Percentiles rank a stretch among this genome's conserved stretches.
These are phyloP conservation scores for Apiotrichum sp. DNA, from an alignment of 1,284 basidiomycete genomes.

Conservation along the genomic window DNA sequence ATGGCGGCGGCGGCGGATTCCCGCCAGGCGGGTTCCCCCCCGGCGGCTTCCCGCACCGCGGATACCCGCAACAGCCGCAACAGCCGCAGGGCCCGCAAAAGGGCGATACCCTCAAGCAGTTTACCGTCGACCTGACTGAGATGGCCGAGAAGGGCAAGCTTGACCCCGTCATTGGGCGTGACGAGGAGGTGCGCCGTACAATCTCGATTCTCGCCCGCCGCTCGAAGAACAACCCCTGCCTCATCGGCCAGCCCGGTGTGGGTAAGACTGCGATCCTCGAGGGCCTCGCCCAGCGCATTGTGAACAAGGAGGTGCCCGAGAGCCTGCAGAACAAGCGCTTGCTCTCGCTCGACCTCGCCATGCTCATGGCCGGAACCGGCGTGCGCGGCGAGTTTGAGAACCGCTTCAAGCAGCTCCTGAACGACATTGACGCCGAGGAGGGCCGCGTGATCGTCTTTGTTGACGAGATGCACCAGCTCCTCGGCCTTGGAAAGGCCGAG, in stretches of 20 bases:
- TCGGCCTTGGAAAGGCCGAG: constrained; percentile 79
- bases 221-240: constrained; percentile 81
- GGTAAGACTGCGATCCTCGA: constrained; percentile 92
- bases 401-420: constrained; percentile 78
- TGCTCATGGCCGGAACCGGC: constrained; percentile 77
- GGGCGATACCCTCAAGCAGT: constrained; percentile 77
- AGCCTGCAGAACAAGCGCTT: constrained; percentile 75
- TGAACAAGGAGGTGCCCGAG: constrained; percentile 86
- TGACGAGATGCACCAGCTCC: constrained; percentile 66
- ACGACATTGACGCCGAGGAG: constrained; percentile 79
- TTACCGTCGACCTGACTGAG: constrained; percentile 75
- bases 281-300: constrained; percentile 75
- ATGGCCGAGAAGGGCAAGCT: constrained; percentile 76
- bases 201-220: constrained; percentile 63
- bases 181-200: constrained; percentile 83
- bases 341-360: constrained; percentile 71
- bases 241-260: constrained; percentile 61
- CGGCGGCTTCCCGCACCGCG: constrained; percentile 8
- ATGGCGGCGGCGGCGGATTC: constrained; percentile 17
- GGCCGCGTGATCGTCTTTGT: constrained; percentile 69
- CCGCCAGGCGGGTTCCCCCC: constrained; percentile 15
- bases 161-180: constrained; percentile 82
- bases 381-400: constrained; percentile 87
- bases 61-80: constrained; percentile 13
- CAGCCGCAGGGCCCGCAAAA: constrained; percentile 50